Evolutionary conservation across 1,284 basidiomycete genomes (phyloP).

Genomic region (Leccinum pallidistipes): DNA sequence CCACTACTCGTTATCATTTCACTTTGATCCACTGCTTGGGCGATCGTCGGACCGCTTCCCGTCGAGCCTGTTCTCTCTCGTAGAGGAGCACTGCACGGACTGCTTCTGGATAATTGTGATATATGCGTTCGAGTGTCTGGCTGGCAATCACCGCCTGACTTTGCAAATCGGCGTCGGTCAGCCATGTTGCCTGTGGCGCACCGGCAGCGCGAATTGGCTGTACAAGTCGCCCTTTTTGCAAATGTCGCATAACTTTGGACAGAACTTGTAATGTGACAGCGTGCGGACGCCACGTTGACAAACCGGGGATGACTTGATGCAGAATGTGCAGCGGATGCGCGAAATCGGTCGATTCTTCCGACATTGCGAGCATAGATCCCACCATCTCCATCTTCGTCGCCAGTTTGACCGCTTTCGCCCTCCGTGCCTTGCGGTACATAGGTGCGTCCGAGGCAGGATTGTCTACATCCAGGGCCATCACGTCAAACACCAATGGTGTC

Average conservation of each 20-base stretch:
- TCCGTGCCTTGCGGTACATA: constrained; percentile 30
- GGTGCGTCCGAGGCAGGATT: constrained; percentile 34
- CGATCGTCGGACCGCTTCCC: constrained; percentile 19
- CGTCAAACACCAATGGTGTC: constrained; percentile 48
- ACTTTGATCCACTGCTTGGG: constrained; percentile 22
- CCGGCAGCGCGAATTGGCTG: constrained; percentile 39
- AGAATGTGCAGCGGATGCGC: constrained; percentile 60
- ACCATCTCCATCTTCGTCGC: constrained; percentile 17
- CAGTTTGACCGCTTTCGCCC: constrained; percentile 22
- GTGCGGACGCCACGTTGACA: constrained; percentile 69
- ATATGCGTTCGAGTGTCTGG: constrained; percentile 44
- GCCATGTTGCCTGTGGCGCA: constrained; percentile 16
- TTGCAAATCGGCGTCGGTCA: constrained; percentile 19
- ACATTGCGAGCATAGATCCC: constrained; percentile 17
- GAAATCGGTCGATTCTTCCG: constrained; percentile 39
- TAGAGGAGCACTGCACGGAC: constrained; percentile 43
- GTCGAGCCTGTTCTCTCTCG: constrained; percentile 35
- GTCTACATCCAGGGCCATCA: constrained; percentile 18
- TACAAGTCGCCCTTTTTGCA: constrained; percentile 52
- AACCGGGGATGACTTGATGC: constrained; percentile 60
- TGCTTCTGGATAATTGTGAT: constrained; percentile 50
- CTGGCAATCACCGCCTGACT: constrained; percentile 36
- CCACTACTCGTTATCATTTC: constrained; percentile 17
- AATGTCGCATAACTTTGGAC: constrained; percentile 42
- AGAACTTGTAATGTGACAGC: constrained; percentile 48